These are phyloP conservation scores for Cyanidiococcus yangmingshanensis DNA, from an alignment of 23 red algal genomes.

Conservation along the genomic window DNA sequence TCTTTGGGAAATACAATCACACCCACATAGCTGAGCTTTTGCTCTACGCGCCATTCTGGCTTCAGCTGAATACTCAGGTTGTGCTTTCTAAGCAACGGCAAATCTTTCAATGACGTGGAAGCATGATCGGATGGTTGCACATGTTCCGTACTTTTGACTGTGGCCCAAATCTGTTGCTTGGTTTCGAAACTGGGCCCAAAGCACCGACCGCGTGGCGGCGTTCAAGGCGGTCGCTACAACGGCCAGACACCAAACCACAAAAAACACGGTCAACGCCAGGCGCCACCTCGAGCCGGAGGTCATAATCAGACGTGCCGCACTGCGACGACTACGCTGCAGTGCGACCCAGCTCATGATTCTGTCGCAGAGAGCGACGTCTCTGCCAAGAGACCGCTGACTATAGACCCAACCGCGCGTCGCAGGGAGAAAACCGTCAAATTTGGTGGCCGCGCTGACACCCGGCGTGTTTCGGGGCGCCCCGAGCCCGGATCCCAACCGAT, in stretches of 20 bases:
- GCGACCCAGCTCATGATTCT: not conserved
- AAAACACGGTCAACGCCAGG: not conserved
- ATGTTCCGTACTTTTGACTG: too few species aligned
- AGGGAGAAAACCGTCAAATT: not conserved
- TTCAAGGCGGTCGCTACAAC: not conserved
- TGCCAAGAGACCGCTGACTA: too few species aligned
- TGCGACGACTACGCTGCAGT: not conserved
- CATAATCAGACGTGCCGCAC: not conserved
- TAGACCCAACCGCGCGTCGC: not conserved
- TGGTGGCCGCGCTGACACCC: not conserved
- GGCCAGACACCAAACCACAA: not conserved
- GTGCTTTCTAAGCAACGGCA: too few species aligned
- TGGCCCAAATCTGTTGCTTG: too few species aligned
- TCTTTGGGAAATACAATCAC: conserved; percentile 13
- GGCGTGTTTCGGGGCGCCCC: too few species aligned
- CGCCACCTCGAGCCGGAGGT: not conserved
- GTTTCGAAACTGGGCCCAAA: not conserved
- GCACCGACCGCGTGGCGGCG: not conserved
- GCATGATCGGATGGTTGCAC: too few species aligned
- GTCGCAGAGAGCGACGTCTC: too few species aligned
- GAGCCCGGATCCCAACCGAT: too few species aligned
- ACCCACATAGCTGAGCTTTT: conserved; percentile 13
- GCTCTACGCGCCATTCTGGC: conserved; percentile 15
- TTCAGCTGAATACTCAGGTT: not conserved
- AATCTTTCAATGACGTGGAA: too few species aligned